These are phyloP conservation scores for Pyrus communis DNA, from an alignment of 306 rosid species.

Conservation along the genomic window DNA sequence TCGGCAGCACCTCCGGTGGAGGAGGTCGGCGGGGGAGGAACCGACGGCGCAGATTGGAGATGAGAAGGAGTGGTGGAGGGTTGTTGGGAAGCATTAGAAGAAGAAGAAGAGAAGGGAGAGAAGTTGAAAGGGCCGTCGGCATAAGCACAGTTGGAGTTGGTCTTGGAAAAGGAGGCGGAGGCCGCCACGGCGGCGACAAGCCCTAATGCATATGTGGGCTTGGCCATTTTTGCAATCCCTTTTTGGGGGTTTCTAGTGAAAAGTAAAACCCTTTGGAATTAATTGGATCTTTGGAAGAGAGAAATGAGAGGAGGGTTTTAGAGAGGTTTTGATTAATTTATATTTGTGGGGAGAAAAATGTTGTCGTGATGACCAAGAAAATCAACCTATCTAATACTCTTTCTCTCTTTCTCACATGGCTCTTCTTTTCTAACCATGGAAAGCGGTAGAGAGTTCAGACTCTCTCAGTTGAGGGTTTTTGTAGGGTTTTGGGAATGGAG, in stretches of 20 bases:
- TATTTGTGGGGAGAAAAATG: neutral
- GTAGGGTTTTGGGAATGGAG: slow-evolving; percentile 26
- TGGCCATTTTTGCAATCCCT: slow-evolving; percentile 37
- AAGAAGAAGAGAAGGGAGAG: slow-evolving; percentile 25
- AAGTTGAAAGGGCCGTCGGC: slow-evolving; percentile 53
- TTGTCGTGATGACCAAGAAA: slow-evolving; percentile 5
- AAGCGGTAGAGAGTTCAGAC: neutral
- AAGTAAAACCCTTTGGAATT: neutral
- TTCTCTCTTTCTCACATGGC: neutral
- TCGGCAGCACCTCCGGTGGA: slow-evolving; percentile 11
- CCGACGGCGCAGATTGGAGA: neutral
- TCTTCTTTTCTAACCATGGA: neutral
- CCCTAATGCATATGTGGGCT: slow-evolving; percentile 35
- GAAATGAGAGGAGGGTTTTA: neutral
- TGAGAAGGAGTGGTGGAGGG: slow-evolving; percentile 16
- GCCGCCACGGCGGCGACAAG: slow-evolving; percentile 56
- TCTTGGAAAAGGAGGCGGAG: slow-evolving; percentile 29
- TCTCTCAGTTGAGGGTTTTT: slow-evolving; percentile 21
- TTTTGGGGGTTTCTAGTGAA: neutral
- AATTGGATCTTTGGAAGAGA: neutral
- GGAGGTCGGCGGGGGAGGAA: neutral
- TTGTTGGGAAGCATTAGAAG: slow-evolving; percentile 12
- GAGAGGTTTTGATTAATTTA: neutral
- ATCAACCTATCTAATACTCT: neutral
- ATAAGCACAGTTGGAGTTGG: slow-evolving; percentile 14